phyloP scores from a whole-genome alignment of 176 grass and related monocot species.

The Eremochloa ophiuroides region DNA sequence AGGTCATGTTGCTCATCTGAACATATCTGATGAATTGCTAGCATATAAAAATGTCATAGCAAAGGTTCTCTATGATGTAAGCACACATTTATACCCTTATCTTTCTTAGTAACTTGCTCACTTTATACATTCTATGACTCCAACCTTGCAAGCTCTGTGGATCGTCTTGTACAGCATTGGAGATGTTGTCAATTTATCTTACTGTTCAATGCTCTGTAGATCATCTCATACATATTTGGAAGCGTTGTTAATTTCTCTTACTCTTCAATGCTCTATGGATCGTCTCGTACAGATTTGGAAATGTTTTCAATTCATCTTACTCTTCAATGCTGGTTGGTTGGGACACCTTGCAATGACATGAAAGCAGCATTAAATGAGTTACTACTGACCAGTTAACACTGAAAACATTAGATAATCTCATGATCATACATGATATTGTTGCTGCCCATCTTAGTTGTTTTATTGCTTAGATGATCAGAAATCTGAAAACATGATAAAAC shows the following conservation, averaged over 20 bases:
- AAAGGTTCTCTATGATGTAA: constrained; percentile 97
- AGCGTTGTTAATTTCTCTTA: background rate
- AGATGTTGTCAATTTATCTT: background rate
- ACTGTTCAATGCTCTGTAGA: background rate
- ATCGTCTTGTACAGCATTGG: background rate
- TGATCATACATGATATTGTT: background rate
- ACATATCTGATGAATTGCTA: constrained; percentile 79
- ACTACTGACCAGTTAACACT: background rate
- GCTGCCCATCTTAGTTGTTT: background rate
- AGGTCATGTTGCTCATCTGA: constrained; percentile 99
- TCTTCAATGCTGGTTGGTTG: background rate
- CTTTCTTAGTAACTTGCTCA: constrained; percentile 6
- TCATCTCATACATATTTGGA: too few species aligned
- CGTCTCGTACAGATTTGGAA: background rate
- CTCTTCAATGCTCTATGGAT: too few species aligned
- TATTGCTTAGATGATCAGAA: background rate
- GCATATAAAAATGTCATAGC: constrained; percentile 79
- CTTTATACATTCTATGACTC: background rate
- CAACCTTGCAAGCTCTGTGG: background rate
- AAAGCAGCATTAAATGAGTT: constrained; percentile 20
- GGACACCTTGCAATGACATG: background rate
- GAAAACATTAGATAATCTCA: background rate
- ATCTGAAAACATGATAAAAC: background rate
- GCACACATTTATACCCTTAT: background rate
- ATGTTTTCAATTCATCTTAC: background rate